A percentile compares a stretch with the other conserved stretches of the same genome.
Conservation (phyloP, 2,329 filamentous ascomycete species). For the Lachnellula subtilissima region DNA sequence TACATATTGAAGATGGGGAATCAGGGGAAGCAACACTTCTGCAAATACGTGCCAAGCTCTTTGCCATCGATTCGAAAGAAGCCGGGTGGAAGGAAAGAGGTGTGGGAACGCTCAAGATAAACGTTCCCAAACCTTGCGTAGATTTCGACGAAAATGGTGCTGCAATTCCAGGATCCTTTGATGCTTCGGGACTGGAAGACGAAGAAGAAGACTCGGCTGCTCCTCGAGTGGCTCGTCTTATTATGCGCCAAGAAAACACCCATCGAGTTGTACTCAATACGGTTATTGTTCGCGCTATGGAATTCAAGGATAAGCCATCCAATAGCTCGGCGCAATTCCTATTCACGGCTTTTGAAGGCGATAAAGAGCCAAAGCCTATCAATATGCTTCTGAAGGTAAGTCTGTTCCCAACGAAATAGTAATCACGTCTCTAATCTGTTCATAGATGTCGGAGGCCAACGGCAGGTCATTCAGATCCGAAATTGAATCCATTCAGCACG, state of each 20-base stretch:
- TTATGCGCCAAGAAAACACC: slow-evolving; percentile 89
- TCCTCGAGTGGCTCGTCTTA: slow-evolving; percentile 58
- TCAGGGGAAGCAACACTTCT: slow-evolving; percentile 73
- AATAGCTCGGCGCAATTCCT: slow-evolving; percentile 51
- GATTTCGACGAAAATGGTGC: slow-evolving; percentile 49
- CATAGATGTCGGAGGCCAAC: slow-evolving; percentile 31
- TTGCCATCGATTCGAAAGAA: slow-evolving; percentile 60
- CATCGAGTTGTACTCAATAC: slow-evolving; percentile 84
- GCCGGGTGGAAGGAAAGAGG: slow-evolving; percentile 85
- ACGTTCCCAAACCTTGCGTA: slow-evolving; percentile 58
- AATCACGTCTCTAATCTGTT: neutral
- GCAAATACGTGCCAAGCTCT: slow-evolving; percentile 77
- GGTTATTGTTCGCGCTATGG: slow-evolving; percentile 71
- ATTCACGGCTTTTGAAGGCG: slow-evolving; percentile 60
- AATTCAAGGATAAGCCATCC: slow-evolving; percentile 71
- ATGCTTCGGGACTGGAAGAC: slow-evolving; percentile 48
- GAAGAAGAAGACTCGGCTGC: slow-evolving; percentile 29
- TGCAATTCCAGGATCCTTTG: slow-evolving; percentile 50
- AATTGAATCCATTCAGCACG: slow-evolving; percentile 32
- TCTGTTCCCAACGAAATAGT: slow-evolving; percentile 3
- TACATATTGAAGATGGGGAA: slow-evolving; percentile 78
- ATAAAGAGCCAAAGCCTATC: slow-evolving; percentile 48
- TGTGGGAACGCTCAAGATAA: slow-evolving; percentile 77
- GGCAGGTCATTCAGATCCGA: slow-evolving; percentile 30
- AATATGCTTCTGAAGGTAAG: slow-evolving; percentile 58